Percentiles rank a stretch among this genome's conserved stretches.
phyloP scores from a whole-genome alignment of 2,329 filamentous ascomycete genomes.

The Hymenoscyphus fraxineus region DNA sequence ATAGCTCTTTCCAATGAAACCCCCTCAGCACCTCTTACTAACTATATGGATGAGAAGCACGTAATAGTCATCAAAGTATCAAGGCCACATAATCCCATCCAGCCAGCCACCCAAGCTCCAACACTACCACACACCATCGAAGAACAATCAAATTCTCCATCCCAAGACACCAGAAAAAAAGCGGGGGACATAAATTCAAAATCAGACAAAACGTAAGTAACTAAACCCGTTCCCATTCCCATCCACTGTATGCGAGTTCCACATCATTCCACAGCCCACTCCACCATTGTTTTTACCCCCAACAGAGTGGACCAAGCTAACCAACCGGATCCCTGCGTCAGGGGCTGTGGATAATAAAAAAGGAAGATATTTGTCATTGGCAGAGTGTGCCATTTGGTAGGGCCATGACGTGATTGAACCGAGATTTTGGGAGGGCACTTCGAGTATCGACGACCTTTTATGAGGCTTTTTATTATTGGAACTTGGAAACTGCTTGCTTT shows the following conservation, averaged over 20 bases:
- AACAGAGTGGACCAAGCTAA: too few species aligned
- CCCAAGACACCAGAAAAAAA: too few species aligned
- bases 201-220: too few species aligned
- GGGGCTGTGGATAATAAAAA: background rate
- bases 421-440: background rate
- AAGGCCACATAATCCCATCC: too few species aligned
- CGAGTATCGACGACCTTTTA: background rate
- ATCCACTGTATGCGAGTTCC: too few species aligned
- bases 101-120: too few species aligned
- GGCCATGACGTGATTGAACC: background rate
- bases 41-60: background rate
- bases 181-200: too few species aligned
- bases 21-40: conserved; percentile 9
- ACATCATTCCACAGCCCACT: too few species aligned
- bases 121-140: too few species aligned
- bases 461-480: background rate
- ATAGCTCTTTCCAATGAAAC: conserved; percentile 2
- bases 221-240: too few species aligned
- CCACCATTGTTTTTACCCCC: too few species aligned
- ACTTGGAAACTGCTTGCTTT: background rate
- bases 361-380: background rate
- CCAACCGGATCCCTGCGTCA: background rate
- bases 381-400: background rate
- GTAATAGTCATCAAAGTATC: conserved; percentile 7
- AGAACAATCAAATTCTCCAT: too few species aligned